Evolutionary conservation across 768 basidiomycete species (phyloP).

Genomic region (Leccinum imitatum): DNA sequence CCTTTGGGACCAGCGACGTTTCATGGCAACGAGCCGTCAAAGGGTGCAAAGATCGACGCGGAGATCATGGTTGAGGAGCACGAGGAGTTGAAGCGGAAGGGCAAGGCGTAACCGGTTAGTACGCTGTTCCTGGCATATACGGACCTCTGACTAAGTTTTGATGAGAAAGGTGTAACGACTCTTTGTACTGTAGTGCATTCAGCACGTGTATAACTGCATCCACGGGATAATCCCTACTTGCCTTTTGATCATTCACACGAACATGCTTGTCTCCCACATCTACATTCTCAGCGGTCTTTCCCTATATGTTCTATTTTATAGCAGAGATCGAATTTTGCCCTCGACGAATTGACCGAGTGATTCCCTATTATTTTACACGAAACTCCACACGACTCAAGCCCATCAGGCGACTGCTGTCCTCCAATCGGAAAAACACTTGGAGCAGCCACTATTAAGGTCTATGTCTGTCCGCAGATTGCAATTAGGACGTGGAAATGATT

Average conservation of each 20-base stretch:
- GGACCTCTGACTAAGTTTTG: neutral
- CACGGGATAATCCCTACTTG: neutral
- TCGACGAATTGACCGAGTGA: neutral
- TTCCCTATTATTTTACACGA: too few species aligned
- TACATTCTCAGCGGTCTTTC: neutral
- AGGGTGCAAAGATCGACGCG: constrained; percentile 58
- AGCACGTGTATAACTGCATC: neutral
- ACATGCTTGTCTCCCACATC: neutral
- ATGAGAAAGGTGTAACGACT: neutral
- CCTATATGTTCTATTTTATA: neutral
- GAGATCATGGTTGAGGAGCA: constrained; percentile 54
- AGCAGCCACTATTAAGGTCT: too few species aligned
- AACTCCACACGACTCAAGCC: too few species aligned
- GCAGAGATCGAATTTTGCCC: neutral
- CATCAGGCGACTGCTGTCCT: too few species aligned
- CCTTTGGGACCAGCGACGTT: constrained; percentile 49
- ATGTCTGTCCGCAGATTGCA: neutral
- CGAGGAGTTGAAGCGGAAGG: constrained; percentile 46
- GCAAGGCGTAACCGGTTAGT: constrained; percentile 22
- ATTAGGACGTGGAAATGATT: neutral
- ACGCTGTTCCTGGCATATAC: neutral
- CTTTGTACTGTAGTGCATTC: neutral
- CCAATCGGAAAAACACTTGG: too few species aligned
- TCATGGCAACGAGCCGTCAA: constrained; percentile 58
- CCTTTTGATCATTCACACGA: neutral